Base-by-base conservation (phyloP, 192 early-diverging fungal genomes). In the Backusella liffmaniae region DNA sequence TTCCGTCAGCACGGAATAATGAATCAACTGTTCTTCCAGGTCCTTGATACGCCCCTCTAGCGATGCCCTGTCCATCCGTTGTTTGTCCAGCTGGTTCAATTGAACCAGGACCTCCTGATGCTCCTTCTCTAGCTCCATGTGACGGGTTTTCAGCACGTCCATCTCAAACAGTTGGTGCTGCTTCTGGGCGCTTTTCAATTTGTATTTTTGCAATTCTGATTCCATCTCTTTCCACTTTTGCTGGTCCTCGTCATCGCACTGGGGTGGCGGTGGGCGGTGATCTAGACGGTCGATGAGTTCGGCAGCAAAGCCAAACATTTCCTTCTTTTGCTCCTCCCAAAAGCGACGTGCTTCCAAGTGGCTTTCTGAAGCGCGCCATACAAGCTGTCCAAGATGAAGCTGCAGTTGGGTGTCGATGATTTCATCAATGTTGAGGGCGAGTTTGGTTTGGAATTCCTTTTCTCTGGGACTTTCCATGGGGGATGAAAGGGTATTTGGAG, bases 281-380 rank as follows among this genome's bases (percentile, higher is more conserved):
- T 67, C 65, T 1, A 74, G 66, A n/a, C 39, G 35, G 10, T 74
- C 65, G 10, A 74, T 18, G 1, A 74, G 36, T 18, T 32, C 42
- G 9, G 35, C 42, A 0, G 59, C 62, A 23, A 74, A 74, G 6
- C 36, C 73, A 65, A 66, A 32, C 73, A 74, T 74, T 5, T 62
- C 73, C 30, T 65, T 62, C 29, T 65, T 66, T 23, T 74, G 73
- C 3, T 74, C 73, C 21, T 74, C 73, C 73, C 73, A 74, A 32
- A 76, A 76, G 26, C 75, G 29, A 6, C 75, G 75, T 15, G 75
- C 67, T 10, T 76, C 75, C 35, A 76, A 3, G 35, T 76, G 66
- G 18, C 21, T 70, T 39, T 76, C 67, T 0, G 75, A 70, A 1
- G 67, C 66, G 44, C 65, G 69, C 75, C 75, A 76, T 13, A 76